Base-by-base conservation (phyloP, 345 rosid genomes). In the Brassica incana region DNA sequence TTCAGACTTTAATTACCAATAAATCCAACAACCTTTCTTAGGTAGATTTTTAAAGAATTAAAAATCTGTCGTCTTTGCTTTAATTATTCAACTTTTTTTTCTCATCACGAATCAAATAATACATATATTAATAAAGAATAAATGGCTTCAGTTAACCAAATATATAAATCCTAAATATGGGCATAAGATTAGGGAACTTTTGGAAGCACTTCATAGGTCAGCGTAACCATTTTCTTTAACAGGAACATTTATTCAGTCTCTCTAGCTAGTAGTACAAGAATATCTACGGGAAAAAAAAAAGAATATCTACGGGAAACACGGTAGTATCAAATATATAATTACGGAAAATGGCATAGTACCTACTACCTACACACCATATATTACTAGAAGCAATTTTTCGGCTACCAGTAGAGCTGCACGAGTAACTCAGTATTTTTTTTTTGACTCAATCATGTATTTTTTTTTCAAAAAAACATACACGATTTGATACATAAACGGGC, bases 161-260 rank as follows among this genome's bases (percentile, higher is more conserved):
- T 29, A 54, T 11, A 16, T 38, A 5, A 40, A 65, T 66, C 81
- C 68, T 59, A 72, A 9, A 65, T 65, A 65, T 40, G 36, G 67
- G 81, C 72, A 72, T 5, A 71, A 65, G 76, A 72, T 78, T 78
- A 71, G 71, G 77, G 67, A 78, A 65, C 5, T 72, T 78, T 78
- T 78, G 77, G 77, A 72, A 78, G 72, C 72, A 78, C 4, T 72
- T 71, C 60, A 65, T 29, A 71, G 66, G 72, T 72, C 61, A 72
- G 48, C 77, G 48, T 65, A 78, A 64, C 65, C 32, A 63, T 64
- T 71, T 64, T 15, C 45, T 35, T 50, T 71, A 52, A 52, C 62
- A 30, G 43, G 10, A 48, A 12, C 23, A 30, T 61, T 33, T 69
- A 60, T 43, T 60, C 12, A 50, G 61, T 32, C 20, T 43, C 16